Evolutionary conservation across 1,139 yeast genomes (phyloP), one percentile per base, ranked within the genome.

Genomic region (Candida sp.): DNA sequence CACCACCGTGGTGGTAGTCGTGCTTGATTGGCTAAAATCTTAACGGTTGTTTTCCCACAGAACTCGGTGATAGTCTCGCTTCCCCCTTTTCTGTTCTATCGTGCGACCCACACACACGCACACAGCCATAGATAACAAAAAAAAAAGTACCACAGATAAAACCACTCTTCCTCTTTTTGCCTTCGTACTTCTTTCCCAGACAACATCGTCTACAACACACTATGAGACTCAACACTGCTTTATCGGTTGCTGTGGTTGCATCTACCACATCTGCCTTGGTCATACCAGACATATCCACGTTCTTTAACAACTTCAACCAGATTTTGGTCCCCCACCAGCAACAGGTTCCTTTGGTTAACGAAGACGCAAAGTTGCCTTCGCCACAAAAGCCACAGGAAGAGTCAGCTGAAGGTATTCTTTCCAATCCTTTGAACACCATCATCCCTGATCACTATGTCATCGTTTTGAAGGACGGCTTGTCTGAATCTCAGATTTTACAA

Each of bases 401-500:
- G 30, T 17, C 42, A 12, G 37, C 35, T 8, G 38, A 44, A 5
- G 26, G 35, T 28, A 42, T 32, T 7, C 22, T 50, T 40, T 51
- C 49, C 28, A 38, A 51, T 11, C 50, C 49, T 30, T 44, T 51
- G 25, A 54, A 53, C 12, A 51, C 47, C 31, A 62, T 80, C 49
- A 81, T 90, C 60, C 88, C 92, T 37, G 83, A 68, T 50, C 69
- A 63, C 49, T 75, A 73, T 54, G 68, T 75, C 42, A 65, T 74
- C 44, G 74, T 75, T 26, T 69, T 72, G 51, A 68, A 74, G 25
- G 70, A 70, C 17, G 69, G 61, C 22, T 60, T 65, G 42, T 51
- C 61, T 4, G 57, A 57, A 7, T 54, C 60, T 3, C 67, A 62
- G 41, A 74, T 81, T 37, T 73, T 73, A 31, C 78, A 83, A 75